Conservation (phyloP, 192 early-diverging fungal genomes). For the Umbelopsis isabellina region DNA sequence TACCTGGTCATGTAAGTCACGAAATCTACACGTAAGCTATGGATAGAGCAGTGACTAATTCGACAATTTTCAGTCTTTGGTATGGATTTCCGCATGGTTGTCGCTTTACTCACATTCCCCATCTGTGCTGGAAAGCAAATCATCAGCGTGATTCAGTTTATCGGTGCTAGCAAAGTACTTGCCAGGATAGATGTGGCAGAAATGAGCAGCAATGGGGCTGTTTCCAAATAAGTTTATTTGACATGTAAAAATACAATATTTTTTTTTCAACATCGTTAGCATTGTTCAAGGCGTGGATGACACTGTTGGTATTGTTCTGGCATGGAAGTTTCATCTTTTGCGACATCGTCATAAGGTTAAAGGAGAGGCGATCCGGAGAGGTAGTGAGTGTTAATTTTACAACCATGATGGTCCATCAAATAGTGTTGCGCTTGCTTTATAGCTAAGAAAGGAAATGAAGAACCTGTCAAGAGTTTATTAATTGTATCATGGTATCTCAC, state of each 20-base stretch:
- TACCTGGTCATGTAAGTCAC: constrained; percentile 33
- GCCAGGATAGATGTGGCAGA: constrained; percentile 72
- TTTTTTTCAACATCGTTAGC: neutral
- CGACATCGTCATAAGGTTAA: no score
- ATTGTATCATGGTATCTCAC: no score
- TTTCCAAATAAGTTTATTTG: constrained; percentile 4
- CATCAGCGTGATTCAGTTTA: constrained; percentile 93
- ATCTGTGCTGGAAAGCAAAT: constrained; percentile 88
- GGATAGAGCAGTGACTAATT: no score
- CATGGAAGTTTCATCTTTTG: no score
- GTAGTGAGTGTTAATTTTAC: no score
- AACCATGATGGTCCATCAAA: no score
- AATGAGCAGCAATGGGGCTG: constrained; percentile 21
- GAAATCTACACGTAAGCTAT: no score
- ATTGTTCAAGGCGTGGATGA: no score
- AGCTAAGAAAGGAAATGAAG: no score
- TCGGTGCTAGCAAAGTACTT: constrained; percentile 79
- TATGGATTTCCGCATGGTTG: constrained; percentile 27
- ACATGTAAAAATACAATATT: constrained; percentile 4
- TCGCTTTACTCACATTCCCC: constrained; percentile 59
- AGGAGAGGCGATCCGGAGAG: no score
- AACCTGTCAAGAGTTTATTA: no score
- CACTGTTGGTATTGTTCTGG: neutral
- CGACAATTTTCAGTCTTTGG: constrained; percentile 2
- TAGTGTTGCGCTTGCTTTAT: no score